Evolutionary conservation across 2,329 filamentous ascomycete species (phyloP).

Genomic region (Arachnomyces sp.): DNA sequence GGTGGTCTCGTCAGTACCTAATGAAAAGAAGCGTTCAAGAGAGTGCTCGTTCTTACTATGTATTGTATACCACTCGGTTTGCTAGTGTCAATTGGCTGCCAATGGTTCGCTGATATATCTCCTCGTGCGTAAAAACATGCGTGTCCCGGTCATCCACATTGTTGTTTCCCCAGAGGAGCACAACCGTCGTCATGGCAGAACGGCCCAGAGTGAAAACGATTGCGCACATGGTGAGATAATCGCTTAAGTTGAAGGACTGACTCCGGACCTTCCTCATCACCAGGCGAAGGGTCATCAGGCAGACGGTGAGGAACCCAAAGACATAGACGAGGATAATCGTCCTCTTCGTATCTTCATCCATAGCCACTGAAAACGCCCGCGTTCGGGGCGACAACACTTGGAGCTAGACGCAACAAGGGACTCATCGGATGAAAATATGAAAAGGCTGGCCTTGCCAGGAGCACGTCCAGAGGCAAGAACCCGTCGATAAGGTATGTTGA

Average conservation of each 20-base stretch:
- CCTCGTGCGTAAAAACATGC: neutral
- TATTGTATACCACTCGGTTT: conserved; percentile 15
- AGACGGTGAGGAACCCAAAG: conserved; percentile 5
- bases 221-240: conserved; percentile 8
- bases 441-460: no score
- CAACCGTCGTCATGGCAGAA: conserved; percentile 1
- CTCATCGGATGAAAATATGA: no score
- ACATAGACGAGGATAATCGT: conserved; percentile 5
- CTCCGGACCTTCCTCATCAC: conserved; percentile 5
- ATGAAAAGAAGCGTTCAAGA: neutral
- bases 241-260: conserved; percentile 2
- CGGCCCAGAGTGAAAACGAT: conserved; percentile 3
- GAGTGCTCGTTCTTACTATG: conserved; percentile 9
- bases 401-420: no score
- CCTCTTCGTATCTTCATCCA: neutral
- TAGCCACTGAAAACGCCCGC: neutral
- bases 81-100: conserved; percentile 18
- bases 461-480: no score
- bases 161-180: conserved; percentile 8
- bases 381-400: no score
- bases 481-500: no score
- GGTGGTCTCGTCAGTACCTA: neutral
- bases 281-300: conserved; percentile 5
- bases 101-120: conserved; percentile 7
- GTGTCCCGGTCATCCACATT: neutral